phyloP scores from a whole-genome alignment of 1,284 basidiomycete genomes.

The Trametes versicolor region DNA sequence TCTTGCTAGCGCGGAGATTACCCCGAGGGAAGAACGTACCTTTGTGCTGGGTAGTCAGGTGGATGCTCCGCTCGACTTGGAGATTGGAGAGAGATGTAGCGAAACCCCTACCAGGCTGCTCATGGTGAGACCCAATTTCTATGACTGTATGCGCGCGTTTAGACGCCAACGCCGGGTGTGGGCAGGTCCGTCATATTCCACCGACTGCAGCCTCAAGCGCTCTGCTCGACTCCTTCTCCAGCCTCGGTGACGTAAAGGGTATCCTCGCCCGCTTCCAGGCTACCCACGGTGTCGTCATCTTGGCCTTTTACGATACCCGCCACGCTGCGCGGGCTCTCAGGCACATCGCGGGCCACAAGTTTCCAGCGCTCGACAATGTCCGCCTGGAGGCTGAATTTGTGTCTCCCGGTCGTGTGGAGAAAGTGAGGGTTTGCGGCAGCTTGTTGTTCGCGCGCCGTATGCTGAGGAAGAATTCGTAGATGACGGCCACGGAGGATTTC shows the following conservation, averaged over 20 bases:
- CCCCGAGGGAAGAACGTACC: conserved; percentile 36
- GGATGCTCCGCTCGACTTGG: conserved; percentile 3
- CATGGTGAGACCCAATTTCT: conserved; percentile 28
- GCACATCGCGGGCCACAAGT: conserved; percentile 33
- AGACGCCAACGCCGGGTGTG: conserved; percentile 10
- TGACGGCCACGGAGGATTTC: conserved; percentile 51
- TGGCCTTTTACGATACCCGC: conserved; percentile 72
- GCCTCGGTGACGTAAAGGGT: conserved; percentile 53
- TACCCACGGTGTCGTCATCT: conserved; percentile 58
- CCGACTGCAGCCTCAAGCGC: conserved; percentile 18
- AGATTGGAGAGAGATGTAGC: conserved; percentile 19
- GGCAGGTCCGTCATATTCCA: conserved; percentile 38
- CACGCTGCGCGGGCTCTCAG: conserved; percentile 59
- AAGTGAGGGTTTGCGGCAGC: conserved; percentile 17
- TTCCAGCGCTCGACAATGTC: conserved; percentile 34
- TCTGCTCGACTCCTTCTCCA: conserved; percentile 32
- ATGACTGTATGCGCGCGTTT: conserved; percentile 10
- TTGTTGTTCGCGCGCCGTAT: background rate
- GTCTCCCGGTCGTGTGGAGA: conserved; percentile 29
- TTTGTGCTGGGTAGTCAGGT: conserved; percentile 22
- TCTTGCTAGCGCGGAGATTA: conserved; percentile 32
- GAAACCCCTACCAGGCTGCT: conserved; percentile 34
- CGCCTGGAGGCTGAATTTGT: conserved; percentile 32
- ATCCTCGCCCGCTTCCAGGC: conserved; percentile 60
- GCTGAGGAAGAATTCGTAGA: conserved; percentile 42